Conservation (phyloP, 768 basidiomycete species). For the Rhodotorula sphaerocarpa region DNA sequence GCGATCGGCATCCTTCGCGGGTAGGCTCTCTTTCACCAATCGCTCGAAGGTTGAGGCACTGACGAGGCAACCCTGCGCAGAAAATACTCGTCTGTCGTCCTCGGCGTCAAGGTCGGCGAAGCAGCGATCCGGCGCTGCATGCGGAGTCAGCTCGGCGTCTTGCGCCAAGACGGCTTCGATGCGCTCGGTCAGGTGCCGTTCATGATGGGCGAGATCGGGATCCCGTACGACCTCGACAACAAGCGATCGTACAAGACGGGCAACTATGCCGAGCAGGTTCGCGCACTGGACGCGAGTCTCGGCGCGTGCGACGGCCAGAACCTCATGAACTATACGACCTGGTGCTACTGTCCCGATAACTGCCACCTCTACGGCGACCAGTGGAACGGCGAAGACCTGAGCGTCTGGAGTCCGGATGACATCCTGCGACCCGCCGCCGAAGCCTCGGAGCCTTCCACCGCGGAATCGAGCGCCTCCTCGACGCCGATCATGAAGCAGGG, state of each 20-base stretch:
- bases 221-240: slow-evolving; percentile 85
- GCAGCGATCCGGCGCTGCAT: slow-evolving; percentile 68
- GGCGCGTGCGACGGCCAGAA: slow-evolving; percentile 47
- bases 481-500: neutral
- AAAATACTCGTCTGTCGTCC: slow-evolving; percentile 59
- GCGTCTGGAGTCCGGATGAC: slow-evolving; percentile 76
- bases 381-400: slow-evolving; percentile 95
- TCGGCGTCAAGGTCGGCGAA: slow-evolving; percentile 76
- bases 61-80: neutral
- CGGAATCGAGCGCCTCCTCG: neutral
- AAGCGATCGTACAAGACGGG: slow-evolving; percentile 73
- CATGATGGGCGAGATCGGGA: slow-evolving; percentile 90
- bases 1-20: slow-evolving; percentile 84
- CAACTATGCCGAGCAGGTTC: slow-evolving; percentile 53
- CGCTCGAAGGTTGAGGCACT: too few species aligned
- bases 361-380: slow-evolving; percentile 84
- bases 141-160: slow-evolving; percentile 69
- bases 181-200: slow-evolving; percentile 64
- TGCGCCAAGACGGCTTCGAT: slow-evolving; percentile 64
- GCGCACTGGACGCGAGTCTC: slow-evolving; percentile 45
- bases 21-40: neutral
- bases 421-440: neutral
- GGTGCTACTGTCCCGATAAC: slow-evolving; percentile 54
- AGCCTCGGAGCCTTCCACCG: neutral
- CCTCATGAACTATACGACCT: slow-evolving; percentile 45